These are phyloP conservation scores for Lepidopterella palustris DNA, from an alignment of 495 filamentous ascomycete species.

Conservation along the genomic window DNA sequence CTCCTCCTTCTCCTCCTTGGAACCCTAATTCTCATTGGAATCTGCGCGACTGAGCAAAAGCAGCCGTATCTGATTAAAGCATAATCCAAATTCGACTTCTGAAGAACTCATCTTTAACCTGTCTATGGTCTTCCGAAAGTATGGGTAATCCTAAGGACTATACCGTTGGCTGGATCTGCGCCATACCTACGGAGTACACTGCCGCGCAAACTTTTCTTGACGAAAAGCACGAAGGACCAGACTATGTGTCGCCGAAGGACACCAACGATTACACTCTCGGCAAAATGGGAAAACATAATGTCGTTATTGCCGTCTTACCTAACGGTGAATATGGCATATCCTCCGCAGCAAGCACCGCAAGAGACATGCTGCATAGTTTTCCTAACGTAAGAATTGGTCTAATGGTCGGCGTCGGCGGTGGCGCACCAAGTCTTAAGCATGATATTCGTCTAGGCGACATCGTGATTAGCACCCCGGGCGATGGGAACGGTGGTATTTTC, in stretches of 20 bases:
- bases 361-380: conserved; percentile 13
- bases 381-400: conserved; percentile 9
- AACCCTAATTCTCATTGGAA: no score
- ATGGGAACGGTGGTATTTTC: conserved; percentile 25
- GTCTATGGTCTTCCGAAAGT: no score
- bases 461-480: conserved; percentile 20
- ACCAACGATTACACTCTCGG: conserved; percentile 38
- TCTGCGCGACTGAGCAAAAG: no score
- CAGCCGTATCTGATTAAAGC: no score
- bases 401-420: conserved; percentile 20
- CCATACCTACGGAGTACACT: conserved; percentile 31
- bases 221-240: no score
- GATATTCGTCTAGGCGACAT: conserved; percentile 23
- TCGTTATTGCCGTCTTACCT: conserved; percentile 35
- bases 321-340: conserved; percentile 15
- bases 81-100: no score
- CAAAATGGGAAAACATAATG: conserved; percentile 33
- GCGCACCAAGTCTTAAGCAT: conserved; percentile 12
- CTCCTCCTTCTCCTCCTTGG: no score
- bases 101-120: no score
- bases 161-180: conserved; percentile 41
- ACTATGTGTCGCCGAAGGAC: conserved; percentile 26
- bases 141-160: conserved; percentile 9
- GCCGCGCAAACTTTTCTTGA: no score
- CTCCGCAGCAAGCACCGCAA: conserved; percentile 15